Evolutionary conservation across 2,329 filamentous ascomycete genomes (phyloP).

Genomic region (Pseudocercospora eumusae): DNA sequence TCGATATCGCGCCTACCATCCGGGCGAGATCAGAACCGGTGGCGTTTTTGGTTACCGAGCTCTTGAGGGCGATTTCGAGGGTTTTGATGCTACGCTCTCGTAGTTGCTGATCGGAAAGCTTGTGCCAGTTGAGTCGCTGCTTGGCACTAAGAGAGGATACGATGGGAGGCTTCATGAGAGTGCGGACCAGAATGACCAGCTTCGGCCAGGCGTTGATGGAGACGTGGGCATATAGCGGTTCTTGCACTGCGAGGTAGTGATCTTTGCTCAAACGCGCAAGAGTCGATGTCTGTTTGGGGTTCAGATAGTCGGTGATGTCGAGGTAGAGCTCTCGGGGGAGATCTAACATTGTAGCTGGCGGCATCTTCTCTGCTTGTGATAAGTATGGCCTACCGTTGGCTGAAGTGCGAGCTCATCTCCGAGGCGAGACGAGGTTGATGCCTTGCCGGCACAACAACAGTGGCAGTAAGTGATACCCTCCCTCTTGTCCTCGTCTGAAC

Average conservation of each 20-base stretch:
- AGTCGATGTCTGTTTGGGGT: slow-evolving; percentile 19
- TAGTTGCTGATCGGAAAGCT: slow-evolving; percentile 27
- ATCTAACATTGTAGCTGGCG: slow-evolving; percentile 21
- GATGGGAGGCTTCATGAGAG: slow-evolving; percentile 21
- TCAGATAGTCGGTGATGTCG: slow-evolving; percentile 24
- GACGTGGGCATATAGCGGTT: slow-evolving; percentile 25
- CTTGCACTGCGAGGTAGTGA: slow-evolving; percentile 30
- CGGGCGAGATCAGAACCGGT: slow-evolving; percentile 20
- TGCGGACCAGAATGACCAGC: slow-evolving; percentile 25
- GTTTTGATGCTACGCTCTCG: slow-evolving; percentile 27
- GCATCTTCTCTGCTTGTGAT: slow-evolving; percentile 3
- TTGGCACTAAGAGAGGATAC: slow-evolving; percentile 26
- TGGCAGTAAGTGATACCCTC: slow-evolving; percentile 18
- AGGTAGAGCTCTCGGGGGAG: slow-evolving; percentile 33
- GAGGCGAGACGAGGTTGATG: background rate
- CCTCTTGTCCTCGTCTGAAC: no score
- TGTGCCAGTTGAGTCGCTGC: slow-evolving; percentile 27
- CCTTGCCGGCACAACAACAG: slow-evolving; percentile 14
- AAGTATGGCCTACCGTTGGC: background rate
- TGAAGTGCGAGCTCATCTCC: background rate
- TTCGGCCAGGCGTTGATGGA: slow-evolving; percentile 17
- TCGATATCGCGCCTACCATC: slow-evolving; percentile 25
- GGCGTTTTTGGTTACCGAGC: background rate
- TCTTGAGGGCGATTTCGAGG: slow-evolving; percentile 17
- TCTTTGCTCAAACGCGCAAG: slow-evolving; percentile 24